A percentile compares a stretch with the other conserved stretches of the same genome.
Evolutionary conservation across 2,329 filamentous ascomycete genomes (phyloP).

Genomic region (Botrytis tulipae): DNA sequence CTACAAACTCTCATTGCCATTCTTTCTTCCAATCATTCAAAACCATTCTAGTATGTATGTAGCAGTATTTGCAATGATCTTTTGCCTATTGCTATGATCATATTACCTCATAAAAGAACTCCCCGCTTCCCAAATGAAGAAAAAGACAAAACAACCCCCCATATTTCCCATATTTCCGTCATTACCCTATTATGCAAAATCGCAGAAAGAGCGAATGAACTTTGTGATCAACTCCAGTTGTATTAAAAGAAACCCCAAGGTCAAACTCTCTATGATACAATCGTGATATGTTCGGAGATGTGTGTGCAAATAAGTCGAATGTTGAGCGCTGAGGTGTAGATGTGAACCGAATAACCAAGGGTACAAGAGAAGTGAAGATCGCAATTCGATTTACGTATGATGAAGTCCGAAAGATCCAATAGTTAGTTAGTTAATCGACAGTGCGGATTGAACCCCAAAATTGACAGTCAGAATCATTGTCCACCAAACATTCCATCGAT

Average conservation of each 20-base stretch:
- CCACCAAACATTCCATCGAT: conserved; percentile 30
- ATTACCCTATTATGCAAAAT: conserved; percentile 22
- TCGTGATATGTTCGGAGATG: conserved; percentile 15
- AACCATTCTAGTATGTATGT: conserved; percentile 21
- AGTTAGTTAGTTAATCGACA: background rate
- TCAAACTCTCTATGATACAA: conserved; percentile 21
- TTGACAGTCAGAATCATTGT: conserved; percentile 5
- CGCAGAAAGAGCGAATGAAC: conserved; percentile 15
- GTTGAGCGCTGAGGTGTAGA: background rate
- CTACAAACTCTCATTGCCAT: conserved; percentile 18
- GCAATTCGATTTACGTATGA: conserved; percentile 4
- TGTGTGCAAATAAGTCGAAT: conserved; percentile 9
- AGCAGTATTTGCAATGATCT: conserved; percentile 16
- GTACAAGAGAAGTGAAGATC: conserved; percentile 7
- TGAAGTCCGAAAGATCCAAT: conserved; percentile 6
- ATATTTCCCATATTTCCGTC: conserved; percentile 13
- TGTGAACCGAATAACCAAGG: conserved; percentile 11
- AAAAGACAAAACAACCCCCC: conserved; percentile 3
- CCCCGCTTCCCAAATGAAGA: conserved; percentile 6
- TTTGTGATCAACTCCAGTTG: conserved; percentile 10
- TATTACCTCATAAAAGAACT: conserved; percentile 12
- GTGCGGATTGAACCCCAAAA: background rate
- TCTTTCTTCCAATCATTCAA: conserved; percentile 12
- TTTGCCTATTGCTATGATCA: conserved; percentile 10
- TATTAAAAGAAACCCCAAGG: conserved; percentile 7